Percentiles rank a stretch among this genome's conserved stretches.
phyloP scores from a whole-genome alignment of 164 flowering plant genomes.

The Cinnamomum chago region DNA sequence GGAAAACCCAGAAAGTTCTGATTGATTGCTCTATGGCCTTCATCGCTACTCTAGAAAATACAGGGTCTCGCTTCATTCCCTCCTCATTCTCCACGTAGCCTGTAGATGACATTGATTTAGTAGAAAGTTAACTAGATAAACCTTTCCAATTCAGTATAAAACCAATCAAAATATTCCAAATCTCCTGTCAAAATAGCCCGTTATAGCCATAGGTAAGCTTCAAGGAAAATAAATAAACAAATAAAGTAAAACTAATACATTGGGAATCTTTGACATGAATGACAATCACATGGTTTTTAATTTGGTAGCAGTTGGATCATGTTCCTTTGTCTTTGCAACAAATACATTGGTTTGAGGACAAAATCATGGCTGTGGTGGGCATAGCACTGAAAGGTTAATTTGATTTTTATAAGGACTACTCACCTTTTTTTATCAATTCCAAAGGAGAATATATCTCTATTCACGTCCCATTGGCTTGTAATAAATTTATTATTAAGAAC shows the following conservation, averaged over 20 bases:
- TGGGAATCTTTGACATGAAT: background rate
- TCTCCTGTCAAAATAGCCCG: background rate
- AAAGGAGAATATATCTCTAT: no score
- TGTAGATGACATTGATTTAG: background rate
- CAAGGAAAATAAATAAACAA: background rate
- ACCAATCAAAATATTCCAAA: background rate
- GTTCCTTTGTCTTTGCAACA: background rate
- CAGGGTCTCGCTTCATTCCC: slow-evolving; percentile 21
- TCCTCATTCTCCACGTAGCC: slow-evolving; percentile 28
- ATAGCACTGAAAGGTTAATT: no score
- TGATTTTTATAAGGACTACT: no score
- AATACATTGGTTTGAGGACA: background rate
- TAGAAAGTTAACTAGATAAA: background rate
- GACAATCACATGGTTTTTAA: background rate
- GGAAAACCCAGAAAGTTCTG: slow-evolving; percentile 28
- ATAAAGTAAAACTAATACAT: background rate
- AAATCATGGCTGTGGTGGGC: background rate
- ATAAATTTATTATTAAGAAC: no score
- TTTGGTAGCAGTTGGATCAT: slow-evolving; percentile 1
- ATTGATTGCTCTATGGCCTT: slow-evolving; percentile 45
- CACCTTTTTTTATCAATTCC: no score
- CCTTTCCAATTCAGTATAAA: background rate
- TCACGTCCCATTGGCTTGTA: no score
- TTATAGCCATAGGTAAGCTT: background rate
- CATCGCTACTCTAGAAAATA: slow-evolving; percentile 27